Percentiles rank a stretch among this genome's conserved stretches.
Conservation (phyloP, 805 yeast genomes). For the Kuraishia molischiana region DNA sequence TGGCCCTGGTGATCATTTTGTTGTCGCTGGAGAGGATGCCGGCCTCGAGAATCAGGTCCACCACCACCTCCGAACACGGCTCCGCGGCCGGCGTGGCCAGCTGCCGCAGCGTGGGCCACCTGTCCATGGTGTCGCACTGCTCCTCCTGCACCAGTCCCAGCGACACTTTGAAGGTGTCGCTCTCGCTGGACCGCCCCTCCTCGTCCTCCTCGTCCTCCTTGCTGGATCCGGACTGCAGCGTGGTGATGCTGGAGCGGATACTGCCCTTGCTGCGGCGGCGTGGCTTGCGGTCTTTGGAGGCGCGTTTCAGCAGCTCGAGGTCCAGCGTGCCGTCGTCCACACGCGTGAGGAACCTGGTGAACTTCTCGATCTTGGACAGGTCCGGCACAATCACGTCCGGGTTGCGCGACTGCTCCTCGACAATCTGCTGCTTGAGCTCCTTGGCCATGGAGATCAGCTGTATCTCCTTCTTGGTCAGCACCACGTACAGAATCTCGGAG, state of each 20-base stretch:
- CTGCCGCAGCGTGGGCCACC: slow-evolving; percentile 45
- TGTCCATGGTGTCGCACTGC: not conserved
- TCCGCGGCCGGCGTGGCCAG: slow-evolving; percentile 46
- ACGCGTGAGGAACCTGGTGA: slow-evolving; percentile 45
- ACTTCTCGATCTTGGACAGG: slow-evolving; percentile 29
- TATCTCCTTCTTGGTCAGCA: slow-evolving; percentile 59
- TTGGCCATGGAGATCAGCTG: slow-evolving; percentile 31
- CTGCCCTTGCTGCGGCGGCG: not conserved
- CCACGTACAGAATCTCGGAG: slow-evolving; percentile 58
- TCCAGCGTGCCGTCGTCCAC: slow-evolving; percentile 62
- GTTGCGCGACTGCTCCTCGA: not conserved
- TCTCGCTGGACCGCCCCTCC: not conserved
- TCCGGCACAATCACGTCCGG: slow-evolving; percentile 6
- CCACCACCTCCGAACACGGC: slow-evolving; percentile 42
- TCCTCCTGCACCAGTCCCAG: not conserved
- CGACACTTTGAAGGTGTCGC: not conserved
- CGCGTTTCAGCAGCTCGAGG: slow-evolving; percentile 38
- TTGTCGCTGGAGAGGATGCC: slow-evolving; percentile 55
- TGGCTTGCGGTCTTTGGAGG: slow-evolving; percentile 21
- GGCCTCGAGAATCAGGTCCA: slow-evolving; percentile 52
- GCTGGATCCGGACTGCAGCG: not conserved
- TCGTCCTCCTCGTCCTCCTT: slow-evolving; percentile 1
- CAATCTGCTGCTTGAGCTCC: slow-evolving; percentile 15
- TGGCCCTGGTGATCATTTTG: slow-evolving; percentile 48
- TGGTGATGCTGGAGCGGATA: not conserved